Base-by-base conservation (phyloP, 2,329 filamentous ascomycete species). In the Colletotrichum caudatum region DNA sequence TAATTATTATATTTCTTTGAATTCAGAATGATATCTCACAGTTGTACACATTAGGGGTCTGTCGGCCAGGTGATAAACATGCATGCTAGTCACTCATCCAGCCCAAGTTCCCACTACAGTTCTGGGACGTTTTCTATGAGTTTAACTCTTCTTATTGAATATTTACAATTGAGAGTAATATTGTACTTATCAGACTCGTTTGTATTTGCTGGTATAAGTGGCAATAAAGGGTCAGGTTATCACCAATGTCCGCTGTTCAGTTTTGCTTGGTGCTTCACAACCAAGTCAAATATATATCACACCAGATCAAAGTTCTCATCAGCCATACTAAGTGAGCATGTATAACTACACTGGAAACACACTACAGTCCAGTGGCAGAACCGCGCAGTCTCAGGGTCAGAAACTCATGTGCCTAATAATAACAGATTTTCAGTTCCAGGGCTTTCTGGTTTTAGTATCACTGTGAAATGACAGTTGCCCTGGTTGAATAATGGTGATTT, bases 121-220 rank as follows among this genome's bases (percentile, higher is more conserved):
- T 44, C 6, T 20, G 8, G 5, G 41, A 3, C 18, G 8, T 44
- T 44, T 44, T 44, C 16, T 20, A 44, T 0, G 2, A 44, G 16
- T 18, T 7, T 2, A 20, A 44, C 3, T 8, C 41, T 20, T 44
- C 18, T 1, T 5, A 20, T 44, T 9, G n/a, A 12, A 9, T 29
- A 35, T 3, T 1, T 56, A 37, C 5, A 14, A 14, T 6, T n/a
- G 0, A 12, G 12, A 6, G 8, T 11, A 7, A 14, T 20, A 44
- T 8, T 6, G 4, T 1, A 29, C 3, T n/a, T 0, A 8, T 2
- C 20, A 5, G 20, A 1, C 7, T 12, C 1, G 1, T n/a, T 54
- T 8, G 2, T 41, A 5, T 12, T 26, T 12, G n/a, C 26, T 51
- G 12, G 4, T 51, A 26, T 26, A 4, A 26, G 6, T 1, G 2